Evolutionary conservation across 2,329 filamentous ascomycete species (phyloP), one percentile per base, ranked within the genome.

Genomic region (Fusarium clavum): DNA sequence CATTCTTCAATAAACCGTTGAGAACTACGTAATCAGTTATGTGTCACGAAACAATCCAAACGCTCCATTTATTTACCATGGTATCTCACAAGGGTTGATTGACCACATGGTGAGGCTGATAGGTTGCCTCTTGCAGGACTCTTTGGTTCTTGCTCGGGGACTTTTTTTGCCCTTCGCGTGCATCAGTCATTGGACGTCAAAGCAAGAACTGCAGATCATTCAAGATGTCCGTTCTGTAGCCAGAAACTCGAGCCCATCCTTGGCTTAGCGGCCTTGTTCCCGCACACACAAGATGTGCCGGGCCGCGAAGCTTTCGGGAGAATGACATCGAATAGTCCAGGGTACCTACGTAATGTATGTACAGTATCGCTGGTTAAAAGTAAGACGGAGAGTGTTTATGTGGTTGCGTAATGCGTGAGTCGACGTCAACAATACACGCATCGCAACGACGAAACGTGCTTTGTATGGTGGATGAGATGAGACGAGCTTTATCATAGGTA

Each of bases 381-480:
- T 49, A 63, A 49, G 30, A 55, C 45, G 22, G 20, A 48, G n/a
- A 48, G 38, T 57, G 53, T 68, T 70, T 60, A 22, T 38, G 18
- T 38, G 34, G 55, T 65, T 71, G 72, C 67, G 72, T 73, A 73
- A 74, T 67, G 51, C 22, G 18, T 53, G 38, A 27, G 24, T 29
- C 18, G 30, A 54, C 51, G 22, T 49, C 54, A 64, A 61, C 67
- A 74, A 73, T 24, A 69, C 64, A 69, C 38, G 69, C 60, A 54
- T 49, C 69, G 18, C 60, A 41, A 51, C 32, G 16, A 38, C 53
- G 53, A 73, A 76, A 76, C 74, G 74, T 76, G 73, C 74, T 69
- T 57, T 40, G 58, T 53, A 58, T 65, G 70, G 66, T 76, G 74
- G 71, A 76, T 73, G 72, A 66, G 71, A 76, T 73, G 72, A 67